A percentile compares a stretch with the other conserved stretches of the same genome.
Evolutionary conservation across 2,329 filamentous ascomycete species (phyloP).

Genomic region (Talaromyces sp.): DNA sequence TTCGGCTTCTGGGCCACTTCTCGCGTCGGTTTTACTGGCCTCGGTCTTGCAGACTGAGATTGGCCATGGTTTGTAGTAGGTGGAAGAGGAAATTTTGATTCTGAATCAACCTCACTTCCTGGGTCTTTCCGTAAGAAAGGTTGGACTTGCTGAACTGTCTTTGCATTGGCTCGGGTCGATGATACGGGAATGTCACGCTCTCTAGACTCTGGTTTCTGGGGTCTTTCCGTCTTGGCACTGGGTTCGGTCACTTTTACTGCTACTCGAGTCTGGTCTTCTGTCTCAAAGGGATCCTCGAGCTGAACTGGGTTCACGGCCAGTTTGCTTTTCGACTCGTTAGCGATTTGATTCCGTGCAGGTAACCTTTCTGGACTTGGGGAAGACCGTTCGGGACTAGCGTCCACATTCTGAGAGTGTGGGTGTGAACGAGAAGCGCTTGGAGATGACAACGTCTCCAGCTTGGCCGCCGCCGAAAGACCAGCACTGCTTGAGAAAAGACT

Average conservation of each 20-base stretch:
- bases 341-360: constrained; percentile 49
- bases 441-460: constrained; percentile 49
- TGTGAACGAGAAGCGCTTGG: constrained; percentile 32
- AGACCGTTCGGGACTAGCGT: constrained; percentile 16
- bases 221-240: constrained; percentile 24
- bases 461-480: constrained; percentile 54
- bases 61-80: constrained; percentile 19
- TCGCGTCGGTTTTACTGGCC: constrained; percentile 41
- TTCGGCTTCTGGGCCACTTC: constrained; percentile 42
- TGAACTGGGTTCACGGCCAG: constrained; percentile 8
- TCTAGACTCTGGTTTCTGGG: constrained; percentile 3
- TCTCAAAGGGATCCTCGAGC: constrained; percentile 31
- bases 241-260: constrained; percentile 26
- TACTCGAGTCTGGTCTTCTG: constrained; percentile 19
- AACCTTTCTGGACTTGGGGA: constrained; percentile 19
- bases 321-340: constrained; percentile 49
- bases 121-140: constrained; percentile 28
- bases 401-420: constrained; percentile 23
- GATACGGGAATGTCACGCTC: constrained; percentile 27
- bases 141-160: constrained; percentile 25
- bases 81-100: constrained; percentile 24
- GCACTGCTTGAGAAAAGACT: constrained; percentile 75
- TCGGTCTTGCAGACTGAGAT: constrained; percentile 29
- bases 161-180: constrained; percentile 21
- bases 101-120: constrained; percentile 25